These are phyloP conservation scores for Boletus subluridellus DNA, from an alignment of 1,284 basidiomycete genomes.

Conservation along the genomic window DNA sequence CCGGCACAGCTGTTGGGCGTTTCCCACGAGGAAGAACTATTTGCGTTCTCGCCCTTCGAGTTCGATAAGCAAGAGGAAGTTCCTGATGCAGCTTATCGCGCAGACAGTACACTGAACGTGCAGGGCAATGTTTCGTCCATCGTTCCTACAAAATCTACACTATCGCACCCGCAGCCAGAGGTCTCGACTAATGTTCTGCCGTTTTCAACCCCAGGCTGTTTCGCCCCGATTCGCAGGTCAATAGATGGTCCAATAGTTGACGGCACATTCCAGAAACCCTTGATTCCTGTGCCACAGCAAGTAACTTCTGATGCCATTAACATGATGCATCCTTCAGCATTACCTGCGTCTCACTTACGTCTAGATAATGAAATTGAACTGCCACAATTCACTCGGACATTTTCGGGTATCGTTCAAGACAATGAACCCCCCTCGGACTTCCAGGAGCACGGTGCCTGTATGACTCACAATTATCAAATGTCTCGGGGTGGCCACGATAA, in stretches of 20 bases:
- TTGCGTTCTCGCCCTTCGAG: conserved; percentile 33
- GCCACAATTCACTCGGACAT: conserved; percentile 5
- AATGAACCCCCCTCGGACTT: conserved; percentile 17
- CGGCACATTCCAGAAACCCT: conserved; percentile 1
- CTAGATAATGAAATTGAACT: conserved; percentile 7
- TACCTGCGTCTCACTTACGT: conserved; percentile 21
- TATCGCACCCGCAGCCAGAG: neutral
- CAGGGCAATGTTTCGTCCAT: conserved; percentile 1
- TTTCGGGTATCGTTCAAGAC: conserved; percentile 12
- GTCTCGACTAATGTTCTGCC: conserved; percentile 8
- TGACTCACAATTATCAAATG: conserved; percentile 1
- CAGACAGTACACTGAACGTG: neutral
- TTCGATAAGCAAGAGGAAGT: conserved; percentile 12
- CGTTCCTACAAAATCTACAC: neutral
- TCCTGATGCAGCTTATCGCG: conserved; percentile 3
- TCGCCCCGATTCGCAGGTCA: conserved; percentile 13
- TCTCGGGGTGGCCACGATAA: conserved; percentile 4
- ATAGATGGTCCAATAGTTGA: neutral
- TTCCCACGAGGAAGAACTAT: conserved; percentile 22
- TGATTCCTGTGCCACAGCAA: conserved; percentile 11
- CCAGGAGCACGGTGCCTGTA: conserved; percentile 3
- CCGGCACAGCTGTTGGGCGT: conserved; percentile 1
- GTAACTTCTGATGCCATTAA: conserved; percentile 3
- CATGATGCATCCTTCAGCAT: conserved; percentile 14
- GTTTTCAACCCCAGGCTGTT: conserved; percentile 32